A percentile compares a stretch with the other conserved stretches of the same genome.
Conservation (phyloP, 176 grass and related monocot genomes). For the Musa troglodytarum region DNA sequence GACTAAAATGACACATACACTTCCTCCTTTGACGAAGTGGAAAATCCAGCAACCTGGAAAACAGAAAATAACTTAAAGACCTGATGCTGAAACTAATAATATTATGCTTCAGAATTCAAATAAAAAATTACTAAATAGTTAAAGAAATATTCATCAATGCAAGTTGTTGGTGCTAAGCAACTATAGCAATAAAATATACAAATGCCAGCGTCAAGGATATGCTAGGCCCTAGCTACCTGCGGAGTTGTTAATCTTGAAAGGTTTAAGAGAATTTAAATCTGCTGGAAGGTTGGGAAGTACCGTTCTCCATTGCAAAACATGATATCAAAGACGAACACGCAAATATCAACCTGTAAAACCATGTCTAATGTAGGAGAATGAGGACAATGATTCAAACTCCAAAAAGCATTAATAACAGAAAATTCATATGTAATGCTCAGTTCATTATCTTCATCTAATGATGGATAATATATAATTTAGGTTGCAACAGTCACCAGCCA, state of each 20-base stretch:
- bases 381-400: background rate
- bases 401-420: background rate
- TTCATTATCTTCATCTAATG: background rate
- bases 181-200: no score
- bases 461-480: background rate
- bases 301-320: constrained; percentile 77
- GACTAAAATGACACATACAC: constrained; percentile 31
- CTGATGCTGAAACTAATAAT: background rate
- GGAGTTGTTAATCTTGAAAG: background rate
- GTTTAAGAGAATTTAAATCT: background rate
- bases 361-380: background rate
- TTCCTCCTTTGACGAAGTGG: constrained; percentile 73
- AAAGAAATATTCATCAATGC: no score
- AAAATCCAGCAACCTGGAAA: constrained; percentile 56
- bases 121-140: background rate
- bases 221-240: background rate
- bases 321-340: constrained; percentile 88
- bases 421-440: no score
- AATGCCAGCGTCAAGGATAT: background rate
- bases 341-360: constrained; percentile 78
- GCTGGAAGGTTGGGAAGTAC: constrained; percentile 29
- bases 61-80: background rate
- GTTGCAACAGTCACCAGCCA: background rate
- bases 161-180: no score
- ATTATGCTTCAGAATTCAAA: background rate